Percentiles rank a stretch among this genome's conserved stretches.
These are phyloP conservation scores for Scolecobasidium constrictum DNA, from an alignment of 2,329 filamentous ascomycete species.

Conservation along the genomic window DNA sequence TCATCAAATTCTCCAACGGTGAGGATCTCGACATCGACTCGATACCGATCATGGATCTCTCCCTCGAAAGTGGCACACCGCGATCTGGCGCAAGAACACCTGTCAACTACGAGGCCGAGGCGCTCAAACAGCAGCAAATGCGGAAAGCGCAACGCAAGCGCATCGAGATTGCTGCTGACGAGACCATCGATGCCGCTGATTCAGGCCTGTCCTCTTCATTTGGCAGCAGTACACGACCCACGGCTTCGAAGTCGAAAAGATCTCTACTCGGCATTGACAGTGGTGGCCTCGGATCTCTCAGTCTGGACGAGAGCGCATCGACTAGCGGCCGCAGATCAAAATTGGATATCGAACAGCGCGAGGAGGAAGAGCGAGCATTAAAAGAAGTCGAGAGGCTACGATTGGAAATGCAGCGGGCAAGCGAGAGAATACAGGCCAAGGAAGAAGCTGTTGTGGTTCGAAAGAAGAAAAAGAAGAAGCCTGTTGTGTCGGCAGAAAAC, in stretches of 20 bases:
- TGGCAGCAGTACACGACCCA: constrained; percentile 14
- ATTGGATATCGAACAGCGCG: constrained; percentile 53
- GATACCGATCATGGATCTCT: constrained; percentile 90
- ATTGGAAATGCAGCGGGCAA: constrained; percentile 78
- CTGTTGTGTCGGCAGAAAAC: constrained; percentile 8
- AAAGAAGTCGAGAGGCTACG: constrained; percentile 78
- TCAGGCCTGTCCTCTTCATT: constrained; percentile 11
- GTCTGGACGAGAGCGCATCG: constrained; percentile 45
- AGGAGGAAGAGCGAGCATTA: constrained; percentile 74
- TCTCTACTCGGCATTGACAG: constrained; percentile 77
- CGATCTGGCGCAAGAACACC: constrained; percentile 12
- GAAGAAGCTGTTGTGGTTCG: constrained; percentile 58
- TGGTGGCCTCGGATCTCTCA: constrained; percentile 64
- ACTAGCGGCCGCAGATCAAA: constrained; percentile 15
- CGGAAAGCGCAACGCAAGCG: constrained; percentile 24
- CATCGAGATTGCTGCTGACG: constrained; percentile 36
- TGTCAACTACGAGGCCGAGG: constrained; percentile 5
- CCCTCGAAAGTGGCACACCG: constrained; percentile 44
- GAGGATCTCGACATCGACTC: constrained; percentile 81
- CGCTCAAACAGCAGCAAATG: constrained; percentile 17
- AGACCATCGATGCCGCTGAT: constrained; percentile 27
- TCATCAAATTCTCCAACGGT: constrained; percentile 56
- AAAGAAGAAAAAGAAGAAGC: constrained; percentile 43
- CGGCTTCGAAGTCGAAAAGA: constrained; percentile 40
- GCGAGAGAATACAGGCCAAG: constrained; percentile 62